Conservation (phyloP, 140 eudicot genomes). For the Stevia rebaudiana region DNA sequence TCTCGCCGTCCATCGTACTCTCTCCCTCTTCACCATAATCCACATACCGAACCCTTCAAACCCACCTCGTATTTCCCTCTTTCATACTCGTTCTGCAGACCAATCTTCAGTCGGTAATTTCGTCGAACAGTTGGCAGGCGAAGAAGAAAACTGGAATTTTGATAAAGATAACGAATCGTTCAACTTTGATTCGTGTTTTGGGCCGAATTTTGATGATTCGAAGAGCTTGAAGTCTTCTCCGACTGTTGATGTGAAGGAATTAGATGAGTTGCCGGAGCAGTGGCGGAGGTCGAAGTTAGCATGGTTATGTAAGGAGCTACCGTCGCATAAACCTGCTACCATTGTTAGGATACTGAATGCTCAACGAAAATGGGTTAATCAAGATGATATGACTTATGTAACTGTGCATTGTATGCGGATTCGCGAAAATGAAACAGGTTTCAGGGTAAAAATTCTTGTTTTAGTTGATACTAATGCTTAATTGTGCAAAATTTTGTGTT, state of each 20-base stretch:
- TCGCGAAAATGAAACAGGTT: slow-evolving; percentile 80
- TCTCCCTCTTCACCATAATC: slow-evolving; percentile 5
- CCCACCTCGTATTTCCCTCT: slow-evolving; percentile 3
- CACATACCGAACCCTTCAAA: background rate
- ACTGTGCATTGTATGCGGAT: slow-evolving; percentile 80
- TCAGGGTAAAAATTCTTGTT: slow-evolving; percentile 45
- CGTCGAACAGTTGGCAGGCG: slow-evolving; percentile 48
- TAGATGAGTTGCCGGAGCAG: slow-evolving; percentile 83
- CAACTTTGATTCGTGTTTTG: slow-evolving; percentile 45
- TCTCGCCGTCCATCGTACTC: slow-evolving; percentile 16
- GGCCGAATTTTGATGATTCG: slow-evolving; percentile 20
- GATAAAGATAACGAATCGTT: slow-evolving; percentile 32
- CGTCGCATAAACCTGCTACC: slow-evolving; percentile 57
- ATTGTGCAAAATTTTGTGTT: background rate
- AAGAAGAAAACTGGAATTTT: slow-evolving; percentile 23
- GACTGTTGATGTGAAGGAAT: slow-evolving; percentile 52
- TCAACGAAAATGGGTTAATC: slow-evolving; percentile 76
- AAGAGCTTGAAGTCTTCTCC: slow-evolving; percentile 25
- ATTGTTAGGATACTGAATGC: slow-evolving; percentile 58
- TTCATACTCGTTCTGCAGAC: background rate
- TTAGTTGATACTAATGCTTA: background rate
- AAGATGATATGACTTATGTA: slow-evolving; percentile 71
- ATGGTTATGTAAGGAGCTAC: slow-evolving; percentile 90
- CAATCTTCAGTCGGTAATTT: slow-evolving; percentile 32
- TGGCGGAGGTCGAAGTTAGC: slow-evolving; percentile 89